Percentiles rank a stretch among this genome's conserved stretches.
phyloP scores from a whole-genome alignment of 2,329 filamentous ascomycete species.

The Arthroderma sp. region DNA sequence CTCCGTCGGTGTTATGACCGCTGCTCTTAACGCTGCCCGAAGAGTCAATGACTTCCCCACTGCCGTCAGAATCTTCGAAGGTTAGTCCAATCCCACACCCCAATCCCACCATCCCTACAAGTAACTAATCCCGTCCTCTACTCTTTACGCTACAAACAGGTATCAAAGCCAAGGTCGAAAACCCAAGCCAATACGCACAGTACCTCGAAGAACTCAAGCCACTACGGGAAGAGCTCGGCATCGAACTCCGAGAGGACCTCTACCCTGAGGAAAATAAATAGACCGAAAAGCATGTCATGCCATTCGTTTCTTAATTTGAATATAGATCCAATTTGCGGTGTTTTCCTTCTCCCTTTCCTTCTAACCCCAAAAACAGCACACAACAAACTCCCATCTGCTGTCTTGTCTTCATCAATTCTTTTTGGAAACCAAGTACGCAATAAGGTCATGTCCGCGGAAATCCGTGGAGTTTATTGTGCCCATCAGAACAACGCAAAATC shows the following conservation, averaged over 20 bases:
- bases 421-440: no score
- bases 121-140: background rate
- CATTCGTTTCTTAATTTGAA: no score
- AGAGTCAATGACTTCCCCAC: constrained; percentile 98
- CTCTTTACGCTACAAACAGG: constrained; percentile 40
- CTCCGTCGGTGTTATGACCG: constrained; percentile 76
- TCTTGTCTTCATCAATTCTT: no score
- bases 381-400: no score
- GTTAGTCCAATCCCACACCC: constrained; percentile 39
- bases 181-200: constrained; percentile 97
- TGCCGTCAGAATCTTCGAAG: constrained; percentile 96
- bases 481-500: no score
- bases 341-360: no score
- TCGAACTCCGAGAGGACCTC: constrained; percentile 81
- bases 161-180: constrained; percentile 99
- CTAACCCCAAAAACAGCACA: no score
- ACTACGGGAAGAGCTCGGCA: constrained; percentile 83
- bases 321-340: no score
- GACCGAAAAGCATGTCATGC: background rate
- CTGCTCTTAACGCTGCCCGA: constrained; percentile 84
- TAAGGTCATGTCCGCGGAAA: no score
- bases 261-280: constrained; percentile 50
- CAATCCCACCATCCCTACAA: background rate
- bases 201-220: constrained; percentile 78
- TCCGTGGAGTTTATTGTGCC: no score